phyloP scores from a whole-genome alignment of 352 stramenopile species.

The Blastocystis sp. region DNA sequence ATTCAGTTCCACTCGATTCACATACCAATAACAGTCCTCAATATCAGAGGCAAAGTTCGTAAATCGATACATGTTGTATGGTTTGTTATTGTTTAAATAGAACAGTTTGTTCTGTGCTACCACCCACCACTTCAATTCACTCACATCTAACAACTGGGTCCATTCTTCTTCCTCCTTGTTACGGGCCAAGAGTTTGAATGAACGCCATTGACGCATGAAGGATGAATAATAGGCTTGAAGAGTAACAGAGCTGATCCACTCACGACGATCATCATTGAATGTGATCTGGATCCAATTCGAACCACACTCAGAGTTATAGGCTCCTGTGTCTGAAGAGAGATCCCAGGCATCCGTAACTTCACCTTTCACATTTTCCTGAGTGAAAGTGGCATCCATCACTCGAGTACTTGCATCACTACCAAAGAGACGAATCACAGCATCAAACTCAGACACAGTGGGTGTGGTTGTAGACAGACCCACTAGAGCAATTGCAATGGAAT shows the following conservation, averaged over 20 bases:
- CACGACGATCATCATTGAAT: conserved; percentile 40
- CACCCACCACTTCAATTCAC: background rate
- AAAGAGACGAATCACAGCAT: background rate
- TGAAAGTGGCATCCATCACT: background rate
- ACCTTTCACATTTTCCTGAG: background rate
- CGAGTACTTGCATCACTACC: background rate
- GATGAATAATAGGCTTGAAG: background rate
- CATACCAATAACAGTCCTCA: background rate
- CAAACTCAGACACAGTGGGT: background rate
- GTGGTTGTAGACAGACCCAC: background rate
- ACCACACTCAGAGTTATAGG: background rate
- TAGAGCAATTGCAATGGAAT: conserved; percentile 38
- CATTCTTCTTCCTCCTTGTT: background rate
- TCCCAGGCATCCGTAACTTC: background rate
- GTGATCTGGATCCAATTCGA: background rate
- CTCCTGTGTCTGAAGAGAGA: background rate
- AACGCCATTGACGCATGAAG: background rate
- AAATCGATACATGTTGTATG: conserved; percentile 41
- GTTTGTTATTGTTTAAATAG: background rate
- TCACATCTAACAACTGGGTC: background rate
- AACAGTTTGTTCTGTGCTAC: background rate
- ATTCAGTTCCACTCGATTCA: background rate
- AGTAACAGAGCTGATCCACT: conserved; percentile 18
- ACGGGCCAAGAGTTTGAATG: background rate
- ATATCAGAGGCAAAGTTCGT: background rate